Base-by-base conservation (phyloP, 2,329 filamentous ascomycete genomes). In the Penicillium sp. region DNA sequence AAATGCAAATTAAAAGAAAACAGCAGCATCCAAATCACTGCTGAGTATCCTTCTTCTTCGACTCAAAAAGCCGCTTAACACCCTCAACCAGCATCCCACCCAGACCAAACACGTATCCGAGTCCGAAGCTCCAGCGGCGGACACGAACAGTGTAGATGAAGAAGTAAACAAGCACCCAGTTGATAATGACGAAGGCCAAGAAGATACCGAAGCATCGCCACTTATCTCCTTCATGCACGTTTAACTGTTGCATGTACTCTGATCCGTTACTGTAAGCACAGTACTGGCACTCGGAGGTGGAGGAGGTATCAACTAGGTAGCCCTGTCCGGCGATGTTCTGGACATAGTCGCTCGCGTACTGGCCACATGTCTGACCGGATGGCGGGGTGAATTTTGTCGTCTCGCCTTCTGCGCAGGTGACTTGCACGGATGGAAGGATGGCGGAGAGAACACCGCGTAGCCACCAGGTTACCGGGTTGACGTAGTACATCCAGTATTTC, bases 121-220 rank as follows among this genome's bases (percentile, higher is more conserved):
- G 79, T 0, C 88, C 89, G 72, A 91, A 91, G 22, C 75, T 83
- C 87, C 88, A 91, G 8, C 86, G 83, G 61, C 81, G 82, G 53
- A 91, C 84, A 19, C 89, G 80, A 7, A 90, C 86, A 3, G 85
- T 88, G 74, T 88, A 92, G 55, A 91, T 86, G 68, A 92, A 91
- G 74, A 91, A 90, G 70, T 90, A 90, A 1, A 91, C 87, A 53
- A 91, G 72, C 41, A 81, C 75, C 86, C 86, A 91, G 68, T 91
- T 91, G 50, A 84, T 86, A 14, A 89, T 75, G 52, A 84, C 85
- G 70, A 91, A 92, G 1, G 84, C 85, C 9, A 90, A 64, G 76
- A 91, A 90, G 58, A 91, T 86, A 8, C 87, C 89, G 64, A 91
- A 89, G 70, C 87, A 79, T 44, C 84, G 76, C 89, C 89, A 92